Evolutionary conservation across 2,329 filamentous ascomycete species (phyloP), one percentile per base, ranked within the genome.

Genomic region (Aspergillus texensis): DNA sequence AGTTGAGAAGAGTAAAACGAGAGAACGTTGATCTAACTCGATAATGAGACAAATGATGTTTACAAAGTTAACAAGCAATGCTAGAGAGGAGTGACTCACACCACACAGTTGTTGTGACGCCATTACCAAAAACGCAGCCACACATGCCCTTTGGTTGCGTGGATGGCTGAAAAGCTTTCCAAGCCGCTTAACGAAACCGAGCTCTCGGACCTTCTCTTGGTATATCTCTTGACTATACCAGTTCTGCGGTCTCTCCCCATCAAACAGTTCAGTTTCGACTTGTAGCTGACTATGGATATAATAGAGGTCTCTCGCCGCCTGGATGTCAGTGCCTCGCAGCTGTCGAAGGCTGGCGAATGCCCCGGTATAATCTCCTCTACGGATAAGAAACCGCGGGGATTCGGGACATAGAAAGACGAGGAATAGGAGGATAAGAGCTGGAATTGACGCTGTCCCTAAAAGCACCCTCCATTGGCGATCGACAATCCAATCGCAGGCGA

Each of bases 371-470:
- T 67, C 63, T 2, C 67, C 66, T 55, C 72, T 75, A 34, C 69
- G 76, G 45, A 79, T 75, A 14, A 79, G 67, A 74, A 78, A 81
- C n/a, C 79, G 72, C 14, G 79, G 77, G 1, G 76, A 80, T 60
- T 77, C 73, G 0, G 80, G 80, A 28, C 79, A 78, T 60, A 80
- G 78, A 57, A 73, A 81, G n/a, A 84, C 80, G 1, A 81, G 80
- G 21, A 83, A 39, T 3, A 78, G 63, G 11, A 85, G 71, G 2
- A 81, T 77, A 1, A 83, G 70, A 6, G 82, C 81, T 4, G 82
- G 82, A 52, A 83, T 79, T 60, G 82, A 82, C 5, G 82, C 80
- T 0, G 78, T 80, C 1, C 80, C 82, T 14, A 83, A 70, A 62
- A 83, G 79, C 24, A 84, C 71, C 6, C 82, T 71, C 82, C 82